phyloP scores from a whole-genome alignment of 257 asterid genomes.

The Knoxia roxburghii region DNA sequence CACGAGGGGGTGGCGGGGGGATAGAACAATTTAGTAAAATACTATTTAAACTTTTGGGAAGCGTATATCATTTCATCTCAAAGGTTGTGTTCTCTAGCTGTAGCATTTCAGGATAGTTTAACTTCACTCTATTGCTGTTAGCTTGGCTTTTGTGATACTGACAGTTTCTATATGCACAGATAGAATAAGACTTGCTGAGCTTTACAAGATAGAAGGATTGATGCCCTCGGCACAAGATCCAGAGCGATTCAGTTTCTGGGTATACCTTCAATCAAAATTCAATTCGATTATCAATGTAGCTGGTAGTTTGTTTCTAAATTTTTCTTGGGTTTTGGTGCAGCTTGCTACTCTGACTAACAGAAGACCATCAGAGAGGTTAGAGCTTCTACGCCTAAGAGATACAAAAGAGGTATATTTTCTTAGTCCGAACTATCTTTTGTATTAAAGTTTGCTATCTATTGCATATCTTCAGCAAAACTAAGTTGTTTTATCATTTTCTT shows the following conservation, averaged over 20 bases:
- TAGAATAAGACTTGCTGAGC: slow-evolving; percentile 71
- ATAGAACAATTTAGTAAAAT: too few relatives aligned
- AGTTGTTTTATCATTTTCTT: not conserved
- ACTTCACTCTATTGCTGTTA: not conserved
- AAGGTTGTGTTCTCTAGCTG: not conserved
- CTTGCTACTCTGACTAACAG: slow-evolving; percentile 64
- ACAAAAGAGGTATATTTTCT: slow-evolving; percentile 60
- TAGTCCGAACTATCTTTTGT: not conserved
- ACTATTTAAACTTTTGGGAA: not conserved
- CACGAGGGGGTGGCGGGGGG: too few relatives aligned
- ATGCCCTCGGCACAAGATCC: slow-evolving; percentile 79
- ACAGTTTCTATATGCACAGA: slow-evolving; percentile 36
- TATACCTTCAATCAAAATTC: slow-evolving; percentile 27
- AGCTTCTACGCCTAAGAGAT: slow-evolving; percentile 72
- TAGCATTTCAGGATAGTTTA: slow-evolving; percentile 6
- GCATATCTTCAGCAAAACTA: not conserved
- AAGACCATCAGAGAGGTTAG: slow-evolving; percentile 87
- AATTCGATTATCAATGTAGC: slow-evolving; percentile 9
- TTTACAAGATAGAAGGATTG: slow-evolving; percentile 79
- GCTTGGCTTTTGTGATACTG: not conserved
- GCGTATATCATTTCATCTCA: not conserved
- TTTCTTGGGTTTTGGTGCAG: slow-evolving; percentile 41
- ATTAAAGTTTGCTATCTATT: not conserved
- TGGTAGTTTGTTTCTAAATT: slow-evolving; percentile 6
- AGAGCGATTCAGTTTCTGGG: slow-evolving; percentile 96